Evolutionary conservation across 1,139 yeast genomes (phyloP).

Genomic region (Saccharomycopsis hybrid): DNA sequence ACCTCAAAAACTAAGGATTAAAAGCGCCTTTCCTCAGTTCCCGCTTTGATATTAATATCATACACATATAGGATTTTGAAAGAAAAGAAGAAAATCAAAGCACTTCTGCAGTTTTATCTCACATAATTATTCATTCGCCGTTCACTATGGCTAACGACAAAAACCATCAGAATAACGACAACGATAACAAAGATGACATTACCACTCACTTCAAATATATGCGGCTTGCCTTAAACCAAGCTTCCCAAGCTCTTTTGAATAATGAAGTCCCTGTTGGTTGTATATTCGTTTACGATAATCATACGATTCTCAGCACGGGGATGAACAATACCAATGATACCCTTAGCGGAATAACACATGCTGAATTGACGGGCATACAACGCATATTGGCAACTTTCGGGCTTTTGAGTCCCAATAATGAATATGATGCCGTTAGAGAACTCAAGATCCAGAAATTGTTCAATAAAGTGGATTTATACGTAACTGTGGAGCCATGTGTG

Average conservation of each 20-base stretch:
- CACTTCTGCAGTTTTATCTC: too few species aligned
- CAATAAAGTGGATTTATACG: conserved; percentile 59
- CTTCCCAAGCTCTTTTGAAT: conserved; percentile 45
- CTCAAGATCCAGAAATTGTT: conserved; percentile 32
- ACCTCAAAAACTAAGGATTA: too few species aligned
- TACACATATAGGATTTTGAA: too few species aligned
- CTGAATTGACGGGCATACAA: conserved; percentile 81
- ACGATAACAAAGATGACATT: not conserved
- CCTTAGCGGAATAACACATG: conserved; percentile 80
- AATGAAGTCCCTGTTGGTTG: conserved; percentile 76
- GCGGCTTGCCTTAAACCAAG: conserved; percentile 46
- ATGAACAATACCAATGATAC: conserved; percentile 87
- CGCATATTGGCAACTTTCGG: conserved; percentile 34
- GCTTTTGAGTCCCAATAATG: conserved; percentile 5
- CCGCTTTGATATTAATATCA: too few species aligned
- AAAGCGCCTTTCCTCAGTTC: too few species aligned
- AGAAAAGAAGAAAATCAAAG: conserved; percentile 99
- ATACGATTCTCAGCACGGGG: conserved; percentile 63
- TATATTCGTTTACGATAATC: conserved; percentile 45
- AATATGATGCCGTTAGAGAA: conserved; percentile 22
- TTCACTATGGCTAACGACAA: too few species aligned
- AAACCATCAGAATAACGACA: too few species aligned
- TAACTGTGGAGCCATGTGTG: conserved; percentile 95
- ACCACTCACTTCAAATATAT: conserved; percentile 34
- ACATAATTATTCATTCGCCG: too few species aligned